A percentile compares a stretch with the other conserved stretches of the same genome.
phyloP scores from a whole-genome alignment of 257 asterid species.

The Galeopsis tetrahit region DNA sequence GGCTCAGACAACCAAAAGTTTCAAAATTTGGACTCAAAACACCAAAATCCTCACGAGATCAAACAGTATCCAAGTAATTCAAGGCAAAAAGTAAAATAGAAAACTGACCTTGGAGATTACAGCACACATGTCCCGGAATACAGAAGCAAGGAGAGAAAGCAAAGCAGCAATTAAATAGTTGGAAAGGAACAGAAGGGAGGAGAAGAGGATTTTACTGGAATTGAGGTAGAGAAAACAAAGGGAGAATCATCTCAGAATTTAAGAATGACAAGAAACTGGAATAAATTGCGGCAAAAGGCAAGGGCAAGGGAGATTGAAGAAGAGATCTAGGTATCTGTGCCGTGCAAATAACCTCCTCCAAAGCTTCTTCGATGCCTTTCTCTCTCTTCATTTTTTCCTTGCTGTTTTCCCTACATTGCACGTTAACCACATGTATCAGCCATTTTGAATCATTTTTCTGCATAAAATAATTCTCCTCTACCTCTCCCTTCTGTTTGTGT shows the following conservation, averaged over 20 bases:
- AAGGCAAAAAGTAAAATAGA: slow-evolving; percentile 13
- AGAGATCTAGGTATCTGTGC: slow-evolving; percentile 96
- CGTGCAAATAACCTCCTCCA: slow-evolving; percentile 90
- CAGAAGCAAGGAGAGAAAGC: slow-evolving; percentile 32
- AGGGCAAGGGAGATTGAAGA: slow-evolving; percentile 62
- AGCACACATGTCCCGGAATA: slow-evolving; percentile 30
- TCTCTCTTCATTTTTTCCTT: slow-evolving; percentile 54
- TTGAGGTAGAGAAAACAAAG: slow-evolving; percentile 33
- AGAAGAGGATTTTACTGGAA: slow-evolving; percentile 24
- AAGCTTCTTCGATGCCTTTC: slow-evolving; percentile 56
- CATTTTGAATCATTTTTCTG: slow-evolving; percentile 30
- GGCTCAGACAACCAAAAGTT: slow-evolving; percentile 32
- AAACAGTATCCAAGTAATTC: slow-evolving; percentile 31
- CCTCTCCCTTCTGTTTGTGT: slow-evolving; percentile 36
- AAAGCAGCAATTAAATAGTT: slow-evolving; percentile 21
- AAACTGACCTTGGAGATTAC: slow-evolving; percentile 47
- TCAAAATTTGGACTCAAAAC: slow-evolving; percentile 36
- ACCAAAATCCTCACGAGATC: slow-evolving; percentile 38
- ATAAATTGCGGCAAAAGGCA: slow-evolving; percentile 88
- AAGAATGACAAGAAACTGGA: slow-evolving; percentile 52
- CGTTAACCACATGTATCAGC: slow-evolving; percentile 68
- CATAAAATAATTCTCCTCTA: slow-evolving; percentile 38
- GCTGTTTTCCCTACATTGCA: slow-evolving; percentile 79
- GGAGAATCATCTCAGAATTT: slow-evolving; percentile 41
- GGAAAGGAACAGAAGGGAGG: slow-evolving; percentile 30